Evolutionary conservation across 1,284 basidiomycete species (phyloP), one percentile per base, ranked within the genome.

Genomic region (Naganishia liquefaciens): DNA sequence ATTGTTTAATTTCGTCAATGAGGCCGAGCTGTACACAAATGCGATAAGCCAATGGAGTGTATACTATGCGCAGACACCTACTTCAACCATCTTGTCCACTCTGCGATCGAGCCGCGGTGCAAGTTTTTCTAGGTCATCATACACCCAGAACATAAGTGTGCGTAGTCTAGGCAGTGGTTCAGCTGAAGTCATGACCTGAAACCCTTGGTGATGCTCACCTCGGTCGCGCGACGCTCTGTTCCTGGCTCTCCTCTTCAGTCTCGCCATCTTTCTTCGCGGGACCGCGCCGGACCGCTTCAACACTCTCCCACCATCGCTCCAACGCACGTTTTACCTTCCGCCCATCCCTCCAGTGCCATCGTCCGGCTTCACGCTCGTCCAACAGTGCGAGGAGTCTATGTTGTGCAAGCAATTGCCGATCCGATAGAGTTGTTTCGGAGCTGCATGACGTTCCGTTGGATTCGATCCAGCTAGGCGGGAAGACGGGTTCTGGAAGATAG

Each of bases 271-370:
- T 73, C 68, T 33, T 75, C 76, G 9, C 7, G 33, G 33, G 2
- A 37, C 47, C 82, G 75, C 28, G 87, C 84, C 90, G 82, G 43
- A 91, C 84, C 43, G 88, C 86, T 42, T 81, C 81, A 1, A 88
- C 86, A 1, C 84, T 85, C 67, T 91, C 87, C 77, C 86, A 87
- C 68, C 93, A 87, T 37, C 98, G 87, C 51, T 86, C 83, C 1
- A 99, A 77, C 67, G 85, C 90, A 28, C 94, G 84, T 25, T 90
- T 77, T 1, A 97, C 88, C 76, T 98, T 99, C 21, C 96, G 83
- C 0, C 90, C 87, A 73, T 99, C 96, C 67, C 84, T 85, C 91
- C 93, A 96, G 76, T 99, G 96, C 95, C 96, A 99, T 68, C 93
- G 82, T 17, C 81, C 81, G 0, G 91, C 91, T 65, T 93, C 87